phyloP scores from a whole-genome alignment of 1,284 basidiomycete genomes.

The Sanghuangporus sanghuang region DNA sequence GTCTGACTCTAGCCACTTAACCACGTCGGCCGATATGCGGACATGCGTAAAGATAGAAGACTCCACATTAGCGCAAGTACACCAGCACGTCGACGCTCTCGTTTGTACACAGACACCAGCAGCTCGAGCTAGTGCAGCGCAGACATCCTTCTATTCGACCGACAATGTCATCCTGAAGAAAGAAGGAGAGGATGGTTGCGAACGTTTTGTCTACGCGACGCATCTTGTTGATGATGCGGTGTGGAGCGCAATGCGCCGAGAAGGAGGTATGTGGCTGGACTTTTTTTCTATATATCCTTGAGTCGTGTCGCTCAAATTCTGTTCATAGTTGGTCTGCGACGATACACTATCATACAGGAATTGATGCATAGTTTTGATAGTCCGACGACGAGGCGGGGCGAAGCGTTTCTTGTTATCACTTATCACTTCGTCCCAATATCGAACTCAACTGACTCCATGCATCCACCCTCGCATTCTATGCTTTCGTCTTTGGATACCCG shows the following conservation, averaged over 20 bases:
- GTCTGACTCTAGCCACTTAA: background rate
- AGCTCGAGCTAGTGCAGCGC: background rate
- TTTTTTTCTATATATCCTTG: background rate
- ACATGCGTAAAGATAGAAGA: background rate
- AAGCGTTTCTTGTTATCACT: constrained; percentile 12
- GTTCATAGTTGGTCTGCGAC: background rate
- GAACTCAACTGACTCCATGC: background rate
- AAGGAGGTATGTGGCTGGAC: constrained; percentile 2
- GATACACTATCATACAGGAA: constrained; percentile 14
- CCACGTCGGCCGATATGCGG: background rate
- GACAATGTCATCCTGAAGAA: background rate
- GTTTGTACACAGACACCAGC: constrained; percentile 5
- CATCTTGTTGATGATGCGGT: constrained; percentile 3
- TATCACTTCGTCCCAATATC: constrained; percentile 11
- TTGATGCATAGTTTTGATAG: constrained; percentile 9
- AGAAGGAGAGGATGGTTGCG: background rate
- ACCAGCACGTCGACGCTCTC: constrained; percentile 3
- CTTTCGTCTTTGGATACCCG: background rate
- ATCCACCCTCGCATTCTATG: background rate
- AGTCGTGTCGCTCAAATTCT: background rate
- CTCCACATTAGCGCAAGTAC: background rate
- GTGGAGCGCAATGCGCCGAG: constrained; percentile 9
- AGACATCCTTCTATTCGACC: background rate
- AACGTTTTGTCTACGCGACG: constrained; percentile 13
- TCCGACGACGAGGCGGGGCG: background rate